A percentile compares a stretch with the other conserved stretches of the same genome.
Conservation (phyloP, 768 basidiomycete species). For the Phanerochaete carnosa region DNA sequence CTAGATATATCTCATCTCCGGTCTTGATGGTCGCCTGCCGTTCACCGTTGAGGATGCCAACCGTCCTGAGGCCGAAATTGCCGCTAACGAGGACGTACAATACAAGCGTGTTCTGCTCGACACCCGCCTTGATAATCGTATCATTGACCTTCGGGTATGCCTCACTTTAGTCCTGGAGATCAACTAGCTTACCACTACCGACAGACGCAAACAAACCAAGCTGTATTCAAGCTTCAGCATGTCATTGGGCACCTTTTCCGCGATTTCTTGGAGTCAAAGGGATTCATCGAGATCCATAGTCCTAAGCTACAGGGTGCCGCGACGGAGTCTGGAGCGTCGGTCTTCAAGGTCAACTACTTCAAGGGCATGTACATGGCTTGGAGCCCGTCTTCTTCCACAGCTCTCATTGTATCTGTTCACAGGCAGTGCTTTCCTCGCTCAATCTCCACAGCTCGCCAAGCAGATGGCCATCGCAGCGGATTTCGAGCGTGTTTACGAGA, state of each 20-base stretch:
- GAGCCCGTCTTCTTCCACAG: not conserved
- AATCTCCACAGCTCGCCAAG: slow-evolving; percentile 96
- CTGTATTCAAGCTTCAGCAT: slow-evolving; percentile 88
- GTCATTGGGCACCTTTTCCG: slow-evolving; percentile 90
- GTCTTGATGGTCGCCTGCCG: slow-evolving; percentile 74
- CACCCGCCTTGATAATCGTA: slow-evolving; percentile 91
- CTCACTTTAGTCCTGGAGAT: not conserved
- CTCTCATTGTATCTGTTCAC: not conserved
- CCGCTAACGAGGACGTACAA: slow-evolving; percentile 51
- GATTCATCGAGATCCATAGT: slow-evolving; percentile 94
- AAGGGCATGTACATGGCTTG: slow-evolving; percentile 50
- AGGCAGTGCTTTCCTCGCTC: slow-evolving; percentile 92
- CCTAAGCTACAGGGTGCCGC: slow-evolving; percentile 97
- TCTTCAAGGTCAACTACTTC: slow-evolving; percentile 98
- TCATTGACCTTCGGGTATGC: slow-evolving; percentile 88
- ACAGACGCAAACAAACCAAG: slow-evolving; percentile 93
- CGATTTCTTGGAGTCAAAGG: slow-evolving; percentile 64
- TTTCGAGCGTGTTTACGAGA: slow-evolving; percentile 97
- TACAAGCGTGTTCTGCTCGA: slow-evolving; percentile 84
- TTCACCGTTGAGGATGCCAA: slow-evolving; percentile 93
- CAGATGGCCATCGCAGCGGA: slow-evolving; percentile 99
- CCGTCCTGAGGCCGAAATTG: slow-evolving; percentile 72
- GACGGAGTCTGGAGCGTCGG: slow-evolving; percentile 94
- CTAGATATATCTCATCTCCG: slow-evolving; percentile 80
- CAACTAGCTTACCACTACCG: not conserved